Evolutionary conservation across 306 rosid genomes (phyloP), one percentile per base, ranked within the genome.

Genomic region (Alnus glutinosa): DNA sequence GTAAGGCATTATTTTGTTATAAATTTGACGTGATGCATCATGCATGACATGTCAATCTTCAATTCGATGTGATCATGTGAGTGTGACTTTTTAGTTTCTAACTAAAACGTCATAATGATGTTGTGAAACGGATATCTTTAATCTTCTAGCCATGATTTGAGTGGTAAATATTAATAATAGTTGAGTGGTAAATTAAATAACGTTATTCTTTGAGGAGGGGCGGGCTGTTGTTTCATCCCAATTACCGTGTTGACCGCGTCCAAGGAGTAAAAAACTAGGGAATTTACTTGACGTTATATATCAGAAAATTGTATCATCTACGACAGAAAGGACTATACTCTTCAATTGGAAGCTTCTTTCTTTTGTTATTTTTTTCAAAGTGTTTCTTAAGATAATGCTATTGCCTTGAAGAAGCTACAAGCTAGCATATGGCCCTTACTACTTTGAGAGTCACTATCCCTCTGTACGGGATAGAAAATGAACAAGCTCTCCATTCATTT

Each of bases 401-500:
- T 14, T 72, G 84, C 79, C 78, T 69, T 84, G 32, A 79, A 76
- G 73, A 49, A 48, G 73, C 75, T 77, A 84, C 79, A 80, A 51
- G 69, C 57, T 23, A 23, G 23, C 55, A 80, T 76, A 83, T 79
- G 91, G 89, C 37, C 23, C 57, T 77, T 48, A 61, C 62, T 77
- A 28, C 42, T 70, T 79, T 58, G 42, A 1, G 7, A 7, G 91
- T 88, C 89, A 23, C 55, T 77, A 4, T 88, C 91, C 32, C 15
- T 64, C 57, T 46, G 89, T 86, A 86, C 85, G 91, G 85, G 74
- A 30, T 34, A 3, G 58, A 32, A 73, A 67, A 50, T 54, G 44
- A 81, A 54, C 67, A 23, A 75, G 49, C 28, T 79, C 77, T 73
- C 74, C 55, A 55, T 57, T 76, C 77, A 74, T 54, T 13, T 3